These are phyloP conservation scores for Alternaria viburni DNA, from an alignment of 2,329 filamentous ascomycete species.

Conservation along the genomic window DNA sequence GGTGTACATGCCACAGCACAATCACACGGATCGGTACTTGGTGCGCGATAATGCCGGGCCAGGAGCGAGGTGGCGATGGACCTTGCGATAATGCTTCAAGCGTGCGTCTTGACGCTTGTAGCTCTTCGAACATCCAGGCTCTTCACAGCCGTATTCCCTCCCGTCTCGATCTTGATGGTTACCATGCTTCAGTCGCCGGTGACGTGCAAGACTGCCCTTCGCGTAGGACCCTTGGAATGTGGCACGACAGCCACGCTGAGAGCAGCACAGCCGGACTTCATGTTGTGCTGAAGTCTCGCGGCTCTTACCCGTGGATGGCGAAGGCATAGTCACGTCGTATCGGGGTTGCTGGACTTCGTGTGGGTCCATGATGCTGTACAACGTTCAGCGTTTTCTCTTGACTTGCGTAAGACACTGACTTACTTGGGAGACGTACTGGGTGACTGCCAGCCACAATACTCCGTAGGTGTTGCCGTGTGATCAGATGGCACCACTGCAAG, in stretches of 20 bases:
- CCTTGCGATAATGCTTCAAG: conserved; percentile 13
- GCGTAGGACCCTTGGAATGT: neutral
- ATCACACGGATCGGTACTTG: neutral
- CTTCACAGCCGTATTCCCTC: neutral
- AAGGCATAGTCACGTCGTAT: neutral
- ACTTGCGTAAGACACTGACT: neutral
- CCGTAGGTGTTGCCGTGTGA: no score
- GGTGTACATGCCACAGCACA: neutral
- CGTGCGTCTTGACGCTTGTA: conserved; percentile 12
- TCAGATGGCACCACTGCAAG: fast-evolving
- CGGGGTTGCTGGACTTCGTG: neutral
- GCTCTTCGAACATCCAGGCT: neutral
- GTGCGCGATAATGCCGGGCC: neutral
- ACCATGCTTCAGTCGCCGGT: conserved; percentile 6
- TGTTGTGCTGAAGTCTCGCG: neutral
- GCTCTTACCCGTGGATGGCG: neutral
- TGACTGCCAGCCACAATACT: no score
- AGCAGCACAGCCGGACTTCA: neutral
- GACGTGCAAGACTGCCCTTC: conserved; percentile 1
- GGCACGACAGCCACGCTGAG: neutral
- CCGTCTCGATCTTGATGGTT: neutral
- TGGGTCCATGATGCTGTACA: neutral
- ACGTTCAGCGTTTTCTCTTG: neutral
- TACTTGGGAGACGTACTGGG: neutral
- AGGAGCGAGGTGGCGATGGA: neutral